Percentiles rank a stretch among this genome's conserved stretches.
These are phyloP conservation scores for Calophaca sinica DNA, from an alignment of 306 rosid species.

Conservation along the genomic window DNA sequence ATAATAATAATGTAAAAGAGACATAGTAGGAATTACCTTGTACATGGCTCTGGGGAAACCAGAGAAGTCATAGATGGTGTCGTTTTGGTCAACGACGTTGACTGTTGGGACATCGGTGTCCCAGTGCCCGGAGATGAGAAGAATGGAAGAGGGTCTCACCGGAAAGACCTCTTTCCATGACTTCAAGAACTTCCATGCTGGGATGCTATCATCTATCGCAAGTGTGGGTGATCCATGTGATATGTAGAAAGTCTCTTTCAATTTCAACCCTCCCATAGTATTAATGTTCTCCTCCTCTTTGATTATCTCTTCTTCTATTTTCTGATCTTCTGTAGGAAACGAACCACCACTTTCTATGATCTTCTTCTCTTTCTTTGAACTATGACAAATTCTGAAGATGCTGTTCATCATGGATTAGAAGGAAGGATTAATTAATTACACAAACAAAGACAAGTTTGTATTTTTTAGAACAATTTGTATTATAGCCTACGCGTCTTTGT, in stretches of 20 bases:
- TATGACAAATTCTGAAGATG: not conserved
- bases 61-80: constrained; percentile 76
- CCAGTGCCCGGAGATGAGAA: constrained; percentile 69
- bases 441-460: too few relatives aligned
- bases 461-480: too few relatives aligned
- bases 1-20: too few relatives aligned
- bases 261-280: constrained; percentile 12
- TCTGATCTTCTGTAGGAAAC: not conserved
- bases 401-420: not conserved
- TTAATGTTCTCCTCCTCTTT: not conserved
- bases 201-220: constrained; percentile 55
- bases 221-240: constrained; percentile 67
- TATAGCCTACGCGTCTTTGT: too few relatives aligned
- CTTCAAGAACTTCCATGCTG: constrained; percentile 61
- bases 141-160: constrained; percentile 55
- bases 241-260: constrained; percentile 55
- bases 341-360: too few relatives aligned
- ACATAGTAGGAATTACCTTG: too few relatives aligned
- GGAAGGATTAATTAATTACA: too few relatives aligned
- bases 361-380: not conserved
- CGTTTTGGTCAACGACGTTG: constrained; percentile 50
- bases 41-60: constrained; percentile 69
- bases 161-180: constrained; percentile 56
- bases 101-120: constrained; percentile 63
- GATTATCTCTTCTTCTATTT: not conserved